Evolutionary conservation across 768 basidiomycete species (phyloP).

Genomic region (Collybia mongolica): DNA sequence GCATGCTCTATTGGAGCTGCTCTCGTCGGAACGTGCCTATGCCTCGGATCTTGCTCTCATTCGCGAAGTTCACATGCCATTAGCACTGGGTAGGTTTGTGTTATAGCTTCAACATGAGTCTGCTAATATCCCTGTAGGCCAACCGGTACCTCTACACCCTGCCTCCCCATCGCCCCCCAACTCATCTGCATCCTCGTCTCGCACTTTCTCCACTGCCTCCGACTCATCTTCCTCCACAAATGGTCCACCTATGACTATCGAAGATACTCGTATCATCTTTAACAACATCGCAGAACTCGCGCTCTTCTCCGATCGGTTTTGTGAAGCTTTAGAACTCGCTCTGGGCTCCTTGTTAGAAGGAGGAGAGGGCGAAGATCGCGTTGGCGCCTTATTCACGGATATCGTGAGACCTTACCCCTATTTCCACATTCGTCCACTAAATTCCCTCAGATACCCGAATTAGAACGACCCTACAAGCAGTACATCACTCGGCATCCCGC

Average conservation of each 20-base stretch:
- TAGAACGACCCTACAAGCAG: conserved; percentile 72
- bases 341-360: conserved; percentile 62
- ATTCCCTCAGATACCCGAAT: conserved; percentile 53
- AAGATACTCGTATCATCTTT: conserved; percentile 74
- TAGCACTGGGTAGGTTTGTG: conserved; percentile 63
- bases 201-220: conserved; percentile 50
- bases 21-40: conserved; percentile 79
- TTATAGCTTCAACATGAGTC: neutral
- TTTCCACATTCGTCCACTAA: conserved; percentile 8
- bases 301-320: conserved; percentile 64
- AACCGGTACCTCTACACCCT: conserved; percentile 20
- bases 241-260: conserved; percentile 64
- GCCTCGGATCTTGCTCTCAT: conserved; percentile 82
- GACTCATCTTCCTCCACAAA: conserved; percentile 37
- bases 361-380: conserved; percentile 64
- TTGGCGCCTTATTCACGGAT: conserved; percentile 70
- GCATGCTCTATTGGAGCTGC: conserved; percentile 75
- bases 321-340: conserved; percentile 62
- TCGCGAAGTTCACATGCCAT: conserved; percentile 73
- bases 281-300: conserved; percentile 77
- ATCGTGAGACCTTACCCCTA: conserved; percentile 46
- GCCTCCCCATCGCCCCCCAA: conserved; percentile 44
- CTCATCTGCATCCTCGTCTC: conserved; percentile 49
- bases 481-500: conserved; percentile 82
- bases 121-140: conserved; percentile 25